A percentile compares a stretch with the other conserved stretches of the same genome.
Conservation (phyloP, 345 rosid species). For the Lepidium aucheri region DNA sequence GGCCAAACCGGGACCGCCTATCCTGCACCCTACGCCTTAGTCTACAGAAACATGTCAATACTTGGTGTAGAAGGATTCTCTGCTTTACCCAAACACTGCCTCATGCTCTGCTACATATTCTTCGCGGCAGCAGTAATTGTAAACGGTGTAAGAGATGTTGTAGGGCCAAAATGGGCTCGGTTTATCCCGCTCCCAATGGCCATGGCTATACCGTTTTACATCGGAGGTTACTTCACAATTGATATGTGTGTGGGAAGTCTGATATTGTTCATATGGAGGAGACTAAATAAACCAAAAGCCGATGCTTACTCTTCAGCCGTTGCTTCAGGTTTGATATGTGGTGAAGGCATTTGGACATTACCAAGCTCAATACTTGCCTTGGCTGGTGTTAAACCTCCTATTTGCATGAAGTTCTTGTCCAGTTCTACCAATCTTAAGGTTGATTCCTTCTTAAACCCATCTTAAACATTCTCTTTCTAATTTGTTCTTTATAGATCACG, state of each 20-base stretch:
- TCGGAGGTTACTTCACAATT: constrained; percentile 62
- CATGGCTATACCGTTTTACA: constrained; percentile 73
- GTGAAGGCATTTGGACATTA: constrained; percentile 71
- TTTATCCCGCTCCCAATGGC: constrained; percentile 67
- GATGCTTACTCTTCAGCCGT: constrained; percentile 57
- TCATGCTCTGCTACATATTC: constrained; percentile 42
- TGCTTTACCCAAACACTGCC: constrained; percentile 53
- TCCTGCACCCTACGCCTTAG: constrained; percentile 48
- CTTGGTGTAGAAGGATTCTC: constrained; percentile 62
- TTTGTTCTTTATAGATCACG: not conserved
- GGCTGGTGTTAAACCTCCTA: constrained; percentile 50
- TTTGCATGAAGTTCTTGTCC: constrained; percentile 77
- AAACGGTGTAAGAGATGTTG: constrained; percentile 36
- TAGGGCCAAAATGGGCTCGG: constrained; percentile 28
- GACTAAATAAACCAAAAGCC: constrained; percentile 45
- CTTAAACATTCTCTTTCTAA: not conserved
- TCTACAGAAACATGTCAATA: constrained; percentile 47
- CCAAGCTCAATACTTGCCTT: constrained; percentile 56
- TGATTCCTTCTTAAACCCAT: constrained; percentile 36
- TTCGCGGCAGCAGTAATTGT: constrained; percentile 44
- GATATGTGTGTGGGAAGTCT: constrained; percentile 78
- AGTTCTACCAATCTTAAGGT: constrained; percentile 37
- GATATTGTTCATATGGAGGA: constrained; percentile 57
- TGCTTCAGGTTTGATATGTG: constrained; percentile 70
- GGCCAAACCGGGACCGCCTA: constrained; percentile 34